phyloP scores from a whole-genome alignment of 148 eudicot species.

The Cornus suecica region DNA sequence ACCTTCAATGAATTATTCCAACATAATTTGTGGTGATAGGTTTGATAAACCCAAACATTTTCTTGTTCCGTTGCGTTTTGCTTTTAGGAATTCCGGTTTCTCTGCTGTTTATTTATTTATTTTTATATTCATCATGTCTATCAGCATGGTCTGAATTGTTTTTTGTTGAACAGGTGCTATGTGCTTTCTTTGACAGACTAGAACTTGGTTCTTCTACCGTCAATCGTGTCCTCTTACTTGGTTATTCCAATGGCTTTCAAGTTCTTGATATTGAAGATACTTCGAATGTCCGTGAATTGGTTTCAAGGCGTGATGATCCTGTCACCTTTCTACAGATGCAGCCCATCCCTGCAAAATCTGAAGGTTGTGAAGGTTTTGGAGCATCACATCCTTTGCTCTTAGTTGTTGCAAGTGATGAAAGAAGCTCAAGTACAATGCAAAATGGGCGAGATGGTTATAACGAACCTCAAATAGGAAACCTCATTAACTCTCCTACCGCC shows the following conservation, averaged over 20 bases:
- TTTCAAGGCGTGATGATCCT: slow-evolving; percentile 87
- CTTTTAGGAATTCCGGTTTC: not conserved
- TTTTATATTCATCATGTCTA: not conserved
- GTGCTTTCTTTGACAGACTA: slow-evolving; percentile 92
- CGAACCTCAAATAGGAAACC: slow-evolving; percentile 51
- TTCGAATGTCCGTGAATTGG: slow-evolving; percentile 73
- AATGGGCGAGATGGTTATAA: slow-evolving; percentile 46
- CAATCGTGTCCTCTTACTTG: slow-evolving; percentile 78
- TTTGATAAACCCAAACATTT: too few relatives aligned
- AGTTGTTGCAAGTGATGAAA: slow-evolving; percentile 90
- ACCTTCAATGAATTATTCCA: too few relatives aligned
- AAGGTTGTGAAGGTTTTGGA: slow-evolving; percentile 55
- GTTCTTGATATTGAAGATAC: slow-evolving; percentile 93
- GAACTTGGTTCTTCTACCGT: slow-evolving; percentile 58
- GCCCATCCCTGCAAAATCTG: slow-evolving; percentile 59
- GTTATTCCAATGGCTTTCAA: slow-evolving; percentile 91
- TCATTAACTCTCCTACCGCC: slow-evolving; percentile 61
- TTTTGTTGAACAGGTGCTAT: slow-evolving; percentile 62
- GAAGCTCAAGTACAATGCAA: slow-evolving; percentile 41
- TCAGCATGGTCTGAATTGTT: slow-evolving; percentile 4
- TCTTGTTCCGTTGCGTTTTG: not conserved
- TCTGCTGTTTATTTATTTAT: not conserved
- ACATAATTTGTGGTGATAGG: too few relatives aligned
- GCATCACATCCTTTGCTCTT: slow-evolving; percentile 77
- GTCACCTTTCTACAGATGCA: slow-evolving; percentile 91